Evolutionary conservation across 2,329 filamentous ascomycete species (phyloP).

Genomic region (Blumeria hordei): DNA sequence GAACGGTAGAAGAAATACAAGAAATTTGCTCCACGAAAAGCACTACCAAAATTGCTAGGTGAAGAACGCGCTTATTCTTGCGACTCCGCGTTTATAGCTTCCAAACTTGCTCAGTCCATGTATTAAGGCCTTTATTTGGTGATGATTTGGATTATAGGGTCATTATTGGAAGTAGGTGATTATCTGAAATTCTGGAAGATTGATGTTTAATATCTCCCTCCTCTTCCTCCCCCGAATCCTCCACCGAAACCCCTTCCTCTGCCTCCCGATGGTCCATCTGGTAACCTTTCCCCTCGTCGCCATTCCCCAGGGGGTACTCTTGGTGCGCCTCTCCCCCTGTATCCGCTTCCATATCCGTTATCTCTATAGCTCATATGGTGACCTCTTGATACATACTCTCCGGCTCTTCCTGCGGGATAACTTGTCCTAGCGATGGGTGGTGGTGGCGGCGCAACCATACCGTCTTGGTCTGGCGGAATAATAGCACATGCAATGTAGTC

Average conservation of each 20-base stretch:
- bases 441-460: conserved; percentile 42
- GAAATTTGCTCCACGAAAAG: not conserved
- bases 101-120: too few species aligned
- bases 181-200: conserved; percentile 6
- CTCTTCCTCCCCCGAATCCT: conserved; percentile 23
- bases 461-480: conserved; percentile 49
- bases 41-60: too few species aligned
- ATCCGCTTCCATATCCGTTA: conserved; percentile 15
- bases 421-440: conserved; percentile 21
- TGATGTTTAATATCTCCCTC: conserved; percentile 18
- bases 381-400: conserved; percentile 17
- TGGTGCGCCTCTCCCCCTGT: conserved; percentile 17
- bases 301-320: conserved; percentile 31
- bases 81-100: too few species aligned
- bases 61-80: too few species aligned
- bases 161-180: too few species aligned
- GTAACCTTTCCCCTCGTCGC: conserved; percentile 39
- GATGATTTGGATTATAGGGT: too few species aligned
- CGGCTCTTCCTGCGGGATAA: conserved; percentile 12
- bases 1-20: conserved; percentile 36
- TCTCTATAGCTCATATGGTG: conserved; percentile 17
- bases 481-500: conserved; percentile 74
- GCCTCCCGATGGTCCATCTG: conserved; percentile 22
- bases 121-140: too few species aligned
- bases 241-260: conserved; percentile 19